A percentile compares a stretch with the other conserved stretches of the same genome.
Conservation (phyloP, 352 stramenopile genomes). For the Phytophthora kernoviae region DNA sequence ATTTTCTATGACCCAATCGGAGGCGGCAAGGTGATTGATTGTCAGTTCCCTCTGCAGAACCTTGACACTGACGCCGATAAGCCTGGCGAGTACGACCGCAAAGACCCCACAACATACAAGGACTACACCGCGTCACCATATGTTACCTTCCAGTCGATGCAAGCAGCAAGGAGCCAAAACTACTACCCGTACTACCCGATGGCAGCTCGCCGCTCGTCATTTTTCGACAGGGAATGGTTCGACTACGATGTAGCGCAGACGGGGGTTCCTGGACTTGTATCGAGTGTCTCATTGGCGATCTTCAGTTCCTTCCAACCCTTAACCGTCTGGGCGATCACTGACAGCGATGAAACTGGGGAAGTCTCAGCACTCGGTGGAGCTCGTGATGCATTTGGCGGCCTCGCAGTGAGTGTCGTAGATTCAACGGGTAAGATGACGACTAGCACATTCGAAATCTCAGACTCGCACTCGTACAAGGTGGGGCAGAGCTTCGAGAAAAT, state of each 20-base stretch:
- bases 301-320: slow-evolving; percentile 76
- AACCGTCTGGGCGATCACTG: slow-evolving; percentile 76
- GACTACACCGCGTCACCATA: slow-evolving; percentile 48
- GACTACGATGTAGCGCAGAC: slow-evolving; percentile 58
- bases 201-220: slow-evolving; percentile 77
- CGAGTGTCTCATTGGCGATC: slow-evolving; percentile 57
- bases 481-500: slow-evolving; percentile 61
- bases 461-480: slow-evolving; percentile 48
- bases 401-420: slow-evolving; percentile 44
- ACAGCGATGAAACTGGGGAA: slow-evolving; percentile 23
- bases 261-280: slow-evolving; percentile 50
- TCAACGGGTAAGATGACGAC: slow-evolving; percentile 33
- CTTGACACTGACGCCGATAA: slow-evolving; percentile 48
- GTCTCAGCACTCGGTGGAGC: slow-evolving; percentile 42
- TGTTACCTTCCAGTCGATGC: slow-evolving; percentile 73
- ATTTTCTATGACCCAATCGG: slow-evolving; percentile 80
- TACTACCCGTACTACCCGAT: slow-evolving; percentile 92
- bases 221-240: slow-evolving; percentile 91
- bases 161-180: slow-evolving; percentile 46
- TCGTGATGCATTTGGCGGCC: slow-evolving; percentile 41
- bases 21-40: slow-evolving; percentile 77
- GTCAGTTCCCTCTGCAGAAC: slow-evolving; percentile 85
- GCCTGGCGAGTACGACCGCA: slow-evolving; percentile 46
- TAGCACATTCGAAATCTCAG: slow-evolving; percentile 34
- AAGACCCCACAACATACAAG: slow-evolving; percentile 51